A percentile compares a stretch with the other conserved stretches of the same genome.
phyloP scores from a whole-genome alignment of 2,329 filamentous ascomycete genomes.

The Cryphonectria japonica region DNA sequence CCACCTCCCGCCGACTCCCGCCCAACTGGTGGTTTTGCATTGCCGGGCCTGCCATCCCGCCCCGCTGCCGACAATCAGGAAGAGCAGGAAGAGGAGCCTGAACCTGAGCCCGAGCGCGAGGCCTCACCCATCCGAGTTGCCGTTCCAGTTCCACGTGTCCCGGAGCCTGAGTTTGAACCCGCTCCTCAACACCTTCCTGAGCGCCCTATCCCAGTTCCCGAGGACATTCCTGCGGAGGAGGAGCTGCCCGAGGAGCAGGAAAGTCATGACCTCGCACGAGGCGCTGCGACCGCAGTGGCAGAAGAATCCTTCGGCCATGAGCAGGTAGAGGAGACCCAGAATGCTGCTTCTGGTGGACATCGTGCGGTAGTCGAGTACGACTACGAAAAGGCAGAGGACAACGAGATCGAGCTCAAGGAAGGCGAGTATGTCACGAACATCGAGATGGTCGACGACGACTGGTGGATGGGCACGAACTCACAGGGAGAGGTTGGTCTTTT shows the following conservation, averaged over 20 bases:
- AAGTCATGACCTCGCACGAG: conserved; percentile 59
- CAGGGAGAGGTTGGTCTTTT: conserved; percentile 87
- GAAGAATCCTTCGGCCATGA: conserved; percentile 48
- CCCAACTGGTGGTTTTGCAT: conserved; percentile 74
- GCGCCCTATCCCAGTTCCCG: conserved; percentile 64
- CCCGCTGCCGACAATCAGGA: conserved; percentile 60
- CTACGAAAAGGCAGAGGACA: conserved; percentile 97
- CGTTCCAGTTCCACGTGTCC: conserved; percentile 75
- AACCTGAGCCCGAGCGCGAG: conserved; percentile 52
- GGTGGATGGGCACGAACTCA: conserved; percentile 95
- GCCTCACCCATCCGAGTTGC: conserved; percentile 83
- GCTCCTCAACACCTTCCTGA: conserved; percentile 53
- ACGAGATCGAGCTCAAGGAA: conserved; percentile 89
- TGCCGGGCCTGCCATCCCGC: conserved; percentile 74
- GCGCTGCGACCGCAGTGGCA: conserved; percentile 60
- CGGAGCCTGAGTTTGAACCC: conserved; percentile 57
- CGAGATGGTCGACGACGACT: conserved; percentile 96
- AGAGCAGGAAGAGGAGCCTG: conserved; percentile 51
- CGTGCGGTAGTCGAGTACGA: conserved; percentile 87
- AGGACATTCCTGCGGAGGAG: conserved; percentile 65
- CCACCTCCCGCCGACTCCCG: conserved; percentile 64
- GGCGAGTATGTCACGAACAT: conserved; percentile 89
- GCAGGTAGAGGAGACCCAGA: conserved; percentile 40
- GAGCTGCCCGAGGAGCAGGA: conserved; percentile 68
- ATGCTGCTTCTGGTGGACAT: conserved; percentile 57